Percentiles rank a stretch among this genome's conserved stretches.
phyloP scores from a whole-genome alignment of 495 filamentous ascomycete species.

The Aspergillus diversus region DNA sequence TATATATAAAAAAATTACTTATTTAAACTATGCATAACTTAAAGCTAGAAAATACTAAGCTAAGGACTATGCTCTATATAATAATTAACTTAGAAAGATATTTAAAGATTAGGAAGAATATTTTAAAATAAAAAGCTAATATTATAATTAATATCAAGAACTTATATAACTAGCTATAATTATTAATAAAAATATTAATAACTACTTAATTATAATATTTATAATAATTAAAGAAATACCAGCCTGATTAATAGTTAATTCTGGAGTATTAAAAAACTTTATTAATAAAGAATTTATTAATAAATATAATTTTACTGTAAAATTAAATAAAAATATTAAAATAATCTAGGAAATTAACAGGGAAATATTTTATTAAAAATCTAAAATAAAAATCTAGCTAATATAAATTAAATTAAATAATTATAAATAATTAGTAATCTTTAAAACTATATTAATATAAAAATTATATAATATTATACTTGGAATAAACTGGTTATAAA shows the following conservation, averaged over 20 bases:
- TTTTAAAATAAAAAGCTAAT: not conserved
- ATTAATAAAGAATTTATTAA: not conserved
- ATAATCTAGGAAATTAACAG: no score
- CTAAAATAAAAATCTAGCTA: not conserved
- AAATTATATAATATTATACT: no score
- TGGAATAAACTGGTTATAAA: no score
- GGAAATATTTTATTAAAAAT: not conserved
- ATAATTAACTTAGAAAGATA: not conserved
- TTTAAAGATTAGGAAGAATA: not conserved
- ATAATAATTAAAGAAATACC: not conserved
- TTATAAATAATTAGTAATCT: not conserved
- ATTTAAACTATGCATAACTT: not conserved
- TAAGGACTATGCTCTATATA: not conserved
- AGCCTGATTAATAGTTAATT: not conserved
- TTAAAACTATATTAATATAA: not conserved
- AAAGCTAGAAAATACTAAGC: not conserved
- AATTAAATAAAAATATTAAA: not conserved
- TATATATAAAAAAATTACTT: not conserved
- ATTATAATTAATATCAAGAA: not conserved
- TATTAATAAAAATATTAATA: not conserved
- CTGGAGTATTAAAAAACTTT: no score
- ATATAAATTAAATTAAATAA: not conserved
- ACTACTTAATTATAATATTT: not conserved
- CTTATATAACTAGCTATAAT: not conserved
- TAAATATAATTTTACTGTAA: not conserved